Conservation (phyloP, 148 eudicot species). For the Amaranthus cruentus region DNA sequence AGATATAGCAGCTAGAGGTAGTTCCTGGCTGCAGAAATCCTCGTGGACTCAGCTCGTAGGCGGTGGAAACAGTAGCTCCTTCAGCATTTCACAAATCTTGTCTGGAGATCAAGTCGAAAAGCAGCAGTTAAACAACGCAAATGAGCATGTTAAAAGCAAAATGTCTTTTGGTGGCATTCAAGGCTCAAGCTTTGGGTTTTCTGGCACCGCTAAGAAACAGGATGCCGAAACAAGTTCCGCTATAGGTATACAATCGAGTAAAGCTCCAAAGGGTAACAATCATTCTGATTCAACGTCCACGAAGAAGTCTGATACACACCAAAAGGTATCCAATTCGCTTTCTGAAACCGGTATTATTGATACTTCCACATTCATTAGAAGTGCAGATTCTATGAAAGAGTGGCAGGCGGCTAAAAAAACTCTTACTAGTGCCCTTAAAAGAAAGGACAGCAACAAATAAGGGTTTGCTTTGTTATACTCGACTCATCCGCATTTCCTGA, state of each 20-base stretch:
- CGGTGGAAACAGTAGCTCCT: conserved; percentile 45
- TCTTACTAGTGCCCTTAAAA: conserved; percentile 46
- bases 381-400: conserved; percentile 52
- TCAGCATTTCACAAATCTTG: conserved; percentile 70
- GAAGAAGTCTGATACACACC: conserved; percentile 9
- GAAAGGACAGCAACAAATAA: conserved; percentile 26
- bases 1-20: conserved; percentile 37
- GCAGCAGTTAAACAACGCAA: conserved; percentile 25
- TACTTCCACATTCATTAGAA: conserved; percentile 61
- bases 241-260: neutral
- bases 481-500: neutral
- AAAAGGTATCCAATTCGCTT: neutral
- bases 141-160: neutral
- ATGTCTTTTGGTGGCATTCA: conserved; percentile 13
- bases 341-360: conserved; percentile 29
- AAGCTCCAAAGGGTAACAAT: conserved; percentile 18
- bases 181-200: conserved; percentile 9
- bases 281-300: neutral
- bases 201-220: conserved; percentile 16
- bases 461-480: neutral
- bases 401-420: conserved; percentile 58
- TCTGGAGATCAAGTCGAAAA: conserved; percentile 35
- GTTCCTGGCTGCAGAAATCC: conserved; percentile 60
- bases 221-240: conserved; percentile 5
- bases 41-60: conserved; percentile 74